phyloP scores from a whole-genome alignment of 768 basidiomycete genomes.

The Gymnopilus dilepis region DNA sequence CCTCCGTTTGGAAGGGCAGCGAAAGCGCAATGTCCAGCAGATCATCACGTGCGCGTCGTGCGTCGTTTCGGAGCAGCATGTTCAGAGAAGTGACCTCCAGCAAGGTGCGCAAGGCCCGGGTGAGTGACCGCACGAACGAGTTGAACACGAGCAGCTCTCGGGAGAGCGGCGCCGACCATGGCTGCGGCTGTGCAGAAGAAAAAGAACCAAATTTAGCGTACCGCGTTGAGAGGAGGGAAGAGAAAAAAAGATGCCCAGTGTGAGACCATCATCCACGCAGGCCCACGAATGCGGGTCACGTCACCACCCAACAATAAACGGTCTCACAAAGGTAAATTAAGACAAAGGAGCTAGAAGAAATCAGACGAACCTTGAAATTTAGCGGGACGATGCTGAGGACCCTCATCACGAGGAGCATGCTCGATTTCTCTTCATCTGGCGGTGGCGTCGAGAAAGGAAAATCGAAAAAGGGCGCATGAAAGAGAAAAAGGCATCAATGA shows the following conservation, averaged over 20 bases:
- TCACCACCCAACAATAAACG: conserved; percentile 16
- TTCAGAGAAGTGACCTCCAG: conserved; percentile 92
- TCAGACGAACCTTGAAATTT: conserved; percentile 80
- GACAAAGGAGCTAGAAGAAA: conserved; percentile 11
- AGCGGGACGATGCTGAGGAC: conserved; percentile 94
- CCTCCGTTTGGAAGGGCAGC: conserved; percentile 93
- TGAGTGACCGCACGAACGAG: conserved; percentile 92
- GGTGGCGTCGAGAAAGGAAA: conserved; percentile 11
- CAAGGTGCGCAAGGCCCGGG: conserved; percentile 87
- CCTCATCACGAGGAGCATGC: conserved; percentile 96
- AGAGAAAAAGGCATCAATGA: neutral
- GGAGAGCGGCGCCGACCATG: conserved; percentile 96
- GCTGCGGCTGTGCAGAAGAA: conserved; percentile 62
- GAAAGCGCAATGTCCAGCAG: conserved; percentile 90
- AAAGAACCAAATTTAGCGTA: conserved; percentile 10
- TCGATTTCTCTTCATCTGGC: conserved; percentile 89
- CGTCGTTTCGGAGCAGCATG: conserved; percentile 90
- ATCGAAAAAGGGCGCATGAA: neutral
- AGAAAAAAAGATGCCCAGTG: neutral
- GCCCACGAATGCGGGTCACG: conserved; percentile 2
- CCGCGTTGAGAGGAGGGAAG: conserved; percentile 1
- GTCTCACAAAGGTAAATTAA: conserved; percentile 8
- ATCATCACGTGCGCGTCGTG: conserved; percentile 86
- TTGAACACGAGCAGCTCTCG: conserved; percentile 98
- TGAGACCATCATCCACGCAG: conserved; percentile 4